Evolutionary conservation across 768 basidiomycete genomes (phyloP).

Genomic region (Chalciporus pseudorubinellus): DNA sequence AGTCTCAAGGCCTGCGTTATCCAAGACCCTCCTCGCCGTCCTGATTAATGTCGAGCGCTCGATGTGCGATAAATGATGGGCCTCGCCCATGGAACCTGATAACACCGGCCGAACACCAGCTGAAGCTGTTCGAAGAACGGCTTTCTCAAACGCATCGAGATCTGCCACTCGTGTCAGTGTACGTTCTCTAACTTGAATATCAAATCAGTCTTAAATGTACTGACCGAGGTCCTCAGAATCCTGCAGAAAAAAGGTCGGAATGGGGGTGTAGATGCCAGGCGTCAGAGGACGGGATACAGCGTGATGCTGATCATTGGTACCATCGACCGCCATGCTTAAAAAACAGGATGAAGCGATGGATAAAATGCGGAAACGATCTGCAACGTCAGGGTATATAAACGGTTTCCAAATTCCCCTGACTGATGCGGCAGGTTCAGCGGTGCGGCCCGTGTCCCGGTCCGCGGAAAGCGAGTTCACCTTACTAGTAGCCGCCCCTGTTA

Average conservation of each 20-base stretch:
- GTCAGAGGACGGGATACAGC: conserved; percentile 52
- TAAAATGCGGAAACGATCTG: background rate
- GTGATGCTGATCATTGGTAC: conserved; percentile 17
- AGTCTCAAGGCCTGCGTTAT: conserved; percentile 53
- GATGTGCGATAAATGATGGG: conserved; percentile 63
- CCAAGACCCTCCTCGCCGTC: conserved; percentile 67
- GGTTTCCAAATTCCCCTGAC: background rate
- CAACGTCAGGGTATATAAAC: conserved; percentile 11
- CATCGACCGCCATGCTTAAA: conserved; percentile 39
- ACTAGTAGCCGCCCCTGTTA: too few species aligned
- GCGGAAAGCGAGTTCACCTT: too few species aligned
- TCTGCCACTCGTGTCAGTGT: conserved; percentile 37
- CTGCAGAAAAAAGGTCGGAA: conserved; percentile 80
- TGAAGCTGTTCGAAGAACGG: conserved; percentile 60
- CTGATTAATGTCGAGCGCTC: conserved; percentile 68
- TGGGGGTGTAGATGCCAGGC: conserved; percentile 80
- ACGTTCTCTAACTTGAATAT: background rate
- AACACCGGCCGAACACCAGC: conserved; percentile 73
- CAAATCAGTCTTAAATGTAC: conserved; percentile 21
- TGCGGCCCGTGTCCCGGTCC: conserved; percentile 6
- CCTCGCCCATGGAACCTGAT: conserved; percentile 85
- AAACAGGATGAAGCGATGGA: background rate
- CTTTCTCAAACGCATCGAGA: conserved; percentile 62
- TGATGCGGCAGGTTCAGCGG: conserved; percentile 1
- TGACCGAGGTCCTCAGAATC: conserved; percentile 80